Evolutionary conservation across 805 yeast genomes (phyloP), one percentile per base, ranked within the genome.

Genomic region (Groenewaldozyma salmanticensis): DNA sequence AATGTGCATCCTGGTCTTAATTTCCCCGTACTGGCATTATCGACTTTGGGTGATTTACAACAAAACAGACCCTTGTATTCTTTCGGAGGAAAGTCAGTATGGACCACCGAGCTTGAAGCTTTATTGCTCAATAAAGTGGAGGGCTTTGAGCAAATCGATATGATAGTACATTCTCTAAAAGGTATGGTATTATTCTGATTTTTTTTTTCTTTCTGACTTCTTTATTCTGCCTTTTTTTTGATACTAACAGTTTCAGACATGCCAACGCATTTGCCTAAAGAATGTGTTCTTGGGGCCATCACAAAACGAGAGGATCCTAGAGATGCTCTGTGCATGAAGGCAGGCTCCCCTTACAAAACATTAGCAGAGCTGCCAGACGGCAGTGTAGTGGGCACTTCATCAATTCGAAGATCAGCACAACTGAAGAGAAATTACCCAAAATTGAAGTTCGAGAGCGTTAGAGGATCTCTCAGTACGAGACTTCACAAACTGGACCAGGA

Each of bases 31-130:
- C 62, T 83, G 9, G 88, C 95, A 3, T 70, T 85, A 31, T 72
- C 80, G 40, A 90, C 98, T 1, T 67, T 92, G 27, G 98, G 97
- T 20, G 98, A 92, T 65, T 81, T 84, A 56, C 79, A 82, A 22
- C 92, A 78, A 57, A 74, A 71, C 55, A 79, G 77, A 57, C 96
- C 98, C 5, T 68, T 92, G 38, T 92, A 90, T 61, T 75, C 95
- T 3, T 92, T 92, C 63, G 97, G 96, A 33, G 98, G 98, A 20
- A 92, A 92, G 60, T 77, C 96, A 0, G 61, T 92, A 19, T 92
- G 98, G 98, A 92, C 98, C 2, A 83, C 84, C 57, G 98, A 92
- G 62, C 69, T 92, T 43, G 98, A 92, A 62, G 79, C 78, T 19
- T 65, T 87, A 37, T 65, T 90, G 31, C 70, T 81, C 49, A 52